Conservation (phyloP, 2,329 filamentous ascomycete species). For the Aspergillus pseudotamarii region DNA sequence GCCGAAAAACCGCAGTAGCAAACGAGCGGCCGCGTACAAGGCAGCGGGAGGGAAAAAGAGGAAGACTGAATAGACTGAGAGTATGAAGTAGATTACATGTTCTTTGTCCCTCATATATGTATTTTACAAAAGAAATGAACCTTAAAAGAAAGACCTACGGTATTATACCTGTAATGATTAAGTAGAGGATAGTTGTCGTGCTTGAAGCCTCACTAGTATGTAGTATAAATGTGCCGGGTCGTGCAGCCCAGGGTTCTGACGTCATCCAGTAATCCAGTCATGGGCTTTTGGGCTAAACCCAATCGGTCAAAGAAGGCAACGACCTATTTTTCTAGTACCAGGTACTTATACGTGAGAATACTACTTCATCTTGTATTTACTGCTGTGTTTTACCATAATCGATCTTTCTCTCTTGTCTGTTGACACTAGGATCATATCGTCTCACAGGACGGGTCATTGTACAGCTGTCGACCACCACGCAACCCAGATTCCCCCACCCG, state of each 20-base stretch:
- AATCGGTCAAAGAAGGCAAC: not conserved
- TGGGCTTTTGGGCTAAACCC: not conserved
- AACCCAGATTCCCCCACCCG: not conserved
- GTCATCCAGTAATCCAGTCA: not conserved
- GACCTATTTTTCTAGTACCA: too few relatives aligned
- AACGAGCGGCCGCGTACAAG: slow-evolving; percentile 47
- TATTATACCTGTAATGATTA: not conserved
- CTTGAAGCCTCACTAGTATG: not conserved
- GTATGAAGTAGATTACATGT: slow-evolving; percentile 6
- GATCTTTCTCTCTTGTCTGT: not conserved
- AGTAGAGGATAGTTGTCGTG: not conserved
- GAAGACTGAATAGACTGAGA: slow-evolving; percentile 8
- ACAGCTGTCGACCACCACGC: not conserved
- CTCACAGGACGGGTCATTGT: not conserved
- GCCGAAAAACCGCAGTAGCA: slow-evolving; percentile 44
- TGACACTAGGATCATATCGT: not conserved
- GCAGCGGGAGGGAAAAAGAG: slow-evolving; percentile 38
- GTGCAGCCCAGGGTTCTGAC: not conserved
- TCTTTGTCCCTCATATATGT: slow-evolving; percentile 3
- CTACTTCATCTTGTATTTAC: not conserved
- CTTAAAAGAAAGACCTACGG: not conserved
- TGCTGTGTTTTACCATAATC: not conserved
- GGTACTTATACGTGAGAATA: not conserved
- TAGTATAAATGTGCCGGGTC: not conserved
- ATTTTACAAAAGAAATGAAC: not conserved